Evolutionary conservation across 1,284 basidiomycete species (phyloP).

Genomic region (Cystobasidium sp.): DNA sequence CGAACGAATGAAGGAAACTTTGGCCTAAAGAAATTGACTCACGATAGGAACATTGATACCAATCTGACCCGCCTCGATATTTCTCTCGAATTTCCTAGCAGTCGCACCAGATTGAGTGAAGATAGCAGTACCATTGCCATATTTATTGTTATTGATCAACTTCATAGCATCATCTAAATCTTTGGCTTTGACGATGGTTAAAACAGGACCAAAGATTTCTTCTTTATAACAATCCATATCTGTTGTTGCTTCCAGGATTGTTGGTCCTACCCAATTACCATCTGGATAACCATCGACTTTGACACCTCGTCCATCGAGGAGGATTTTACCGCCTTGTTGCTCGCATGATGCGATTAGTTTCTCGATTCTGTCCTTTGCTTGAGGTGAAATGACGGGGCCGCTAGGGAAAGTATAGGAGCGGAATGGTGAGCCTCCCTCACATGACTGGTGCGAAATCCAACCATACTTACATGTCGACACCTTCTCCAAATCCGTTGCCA

Average conservation of each 20-base stretch:
- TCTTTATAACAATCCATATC: slow-evolving; percentile 86
- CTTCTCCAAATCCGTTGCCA: slow-evolving; percentile 85
- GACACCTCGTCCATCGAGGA: slow-evolving; percentile 80
- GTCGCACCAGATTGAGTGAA: slow-evolving; percentile 97
- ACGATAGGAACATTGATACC: slow-evolving; percentile 83
- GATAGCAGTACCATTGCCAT: slow-evolving; percentile 89
- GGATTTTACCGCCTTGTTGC: slow-evolving; percentile 82
- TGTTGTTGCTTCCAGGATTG: slow-evolving; percentile 79
- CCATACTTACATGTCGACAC: slow-evolving; percentile 80
- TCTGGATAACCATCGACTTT: slow-evolving; percentile 76
- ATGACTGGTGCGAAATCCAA: too few relatives aligned
- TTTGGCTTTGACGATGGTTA: slow-evolving; percentile 78
- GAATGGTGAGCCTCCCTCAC: neutral
- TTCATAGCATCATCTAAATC: slow-evolving; percentile 89
- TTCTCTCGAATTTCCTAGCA: slow-evolving; percentile 87
- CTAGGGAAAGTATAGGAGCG: slow-evolving; percentile 58
- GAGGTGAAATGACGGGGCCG: slow-evolving; percentile 90
- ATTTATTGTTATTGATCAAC: slow-evolving; percentile 81
- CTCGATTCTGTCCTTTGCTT: slow-evolving; percentile 78
- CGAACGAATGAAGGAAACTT: neutral
- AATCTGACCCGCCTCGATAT: slow-evolving; percentile 84
- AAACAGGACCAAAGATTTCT: slow-evolving; percentile 94
- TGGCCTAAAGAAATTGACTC: neutral
- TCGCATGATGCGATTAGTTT: slow-evolving; percentile 78
- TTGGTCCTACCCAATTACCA: slow-evolving; percentile 96